Percentiles rank a stretch among this genome's conserved stretches.
Conservation (phyloP, 2,329 filamentous ascomycete species). For the Aureobasidium zeae region DNA sequence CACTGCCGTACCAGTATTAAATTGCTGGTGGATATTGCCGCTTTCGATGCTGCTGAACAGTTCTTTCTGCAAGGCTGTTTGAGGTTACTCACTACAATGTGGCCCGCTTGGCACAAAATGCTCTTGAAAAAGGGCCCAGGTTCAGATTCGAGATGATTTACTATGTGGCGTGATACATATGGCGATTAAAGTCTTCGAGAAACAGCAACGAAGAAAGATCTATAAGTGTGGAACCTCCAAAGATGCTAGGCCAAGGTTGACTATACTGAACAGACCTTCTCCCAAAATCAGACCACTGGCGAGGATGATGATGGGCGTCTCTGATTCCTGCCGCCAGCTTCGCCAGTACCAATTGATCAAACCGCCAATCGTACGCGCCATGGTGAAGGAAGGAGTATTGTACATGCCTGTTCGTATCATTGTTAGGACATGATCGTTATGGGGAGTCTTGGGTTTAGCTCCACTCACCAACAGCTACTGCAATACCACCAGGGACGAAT, state of each 20-base stretch:
- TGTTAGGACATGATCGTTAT: background rate
- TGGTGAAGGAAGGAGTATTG: conserved; percentile 90
- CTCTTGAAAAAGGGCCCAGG: too few species aligned
- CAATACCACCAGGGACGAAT: conserved; percentile 83
- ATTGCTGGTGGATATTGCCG: too few species aligned
- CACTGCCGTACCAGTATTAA: too few species aligned
- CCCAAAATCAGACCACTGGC: conserved; percentile 85
- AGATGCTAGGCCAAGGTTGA: conserved; percentile 77
- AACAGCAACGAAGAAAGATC: too few species aligned
- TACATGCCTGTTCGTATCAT: conserved; percentile 63
- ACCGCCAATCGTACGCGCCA: conserved; percentile 78
- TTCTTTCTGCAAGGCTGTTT: too few species aligned
- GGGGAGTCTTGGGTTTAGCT: background rate
- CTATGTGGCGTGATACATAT: too few species aligned
- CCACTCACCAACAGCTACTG: conserved; percentile 73
- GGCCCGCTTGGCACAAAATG: too few species aligned
- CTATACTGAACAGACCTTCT: conserved; percentile 84
- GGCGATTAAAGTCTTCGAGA: too few species aligned
- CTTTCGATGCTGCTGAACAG: too few species aligned
- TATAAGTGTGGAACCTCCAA: conserved; percentile 61
- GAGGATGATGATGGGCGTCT: conserved; percentile 78
- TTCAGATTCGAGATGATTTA: too few species aligned
- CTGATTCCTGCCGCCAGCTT: conserved; percentile 42
- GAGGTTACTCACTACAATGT: too few species aligned
- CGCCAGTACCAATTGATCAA: conserved; percentile 70